phyloP scores from a whole-genome alignment of 352 stramenopile genomes.

The Globisporangium nagaii region DNA sequence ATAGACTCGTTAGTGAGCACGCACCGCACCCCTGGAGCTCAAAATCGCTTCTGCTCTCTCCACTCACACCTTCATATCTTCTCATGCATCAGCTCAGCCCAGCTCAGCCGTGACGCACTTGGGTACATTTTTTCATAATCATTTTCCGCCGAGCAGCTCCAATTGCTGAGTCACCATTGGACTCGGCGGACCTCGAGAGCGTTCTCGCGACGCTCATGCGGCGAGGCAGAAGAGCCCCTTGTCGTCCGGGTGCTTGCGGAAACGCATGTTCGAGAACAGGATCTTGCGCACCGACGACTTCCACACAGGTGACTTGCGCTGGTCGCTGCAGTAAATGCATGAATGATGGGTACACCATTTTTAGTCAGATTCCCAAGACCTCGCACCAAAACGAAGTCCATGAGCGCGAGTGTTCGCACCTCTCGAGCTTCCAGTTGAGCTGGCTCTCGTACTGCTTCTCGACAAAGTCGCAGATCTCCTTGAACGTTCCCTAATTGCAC shows the following conservation, averaged over 20 bases:
- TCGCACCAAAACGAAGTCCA: too few species aligned
- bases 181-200: too few species aligned
- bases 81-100: too few species aligned
- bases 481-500: conserved; percentile 63
- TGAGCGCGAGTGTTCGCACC: too few species aligned
- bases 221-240: conserved; percentile 76
- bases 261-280: conserved; percentile 83
- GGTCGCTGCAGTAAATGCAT: conserved; percentile 33
- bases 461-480: conserved; percentile 88
- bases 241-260: conserved; percentile 65
- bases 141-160: background rate
- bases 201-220: conserved; percentile 21
- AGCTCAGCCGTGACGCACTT: background rate
- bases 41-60: too few species aligned
- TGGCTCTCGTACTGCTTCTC: conserved; percentile 81
- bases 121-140: background rate
- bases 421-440: conserved; percentile 89
- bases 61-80: too few species aligned
- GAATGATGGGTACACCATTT: background rate
- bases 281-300: conserved; percentile 89
- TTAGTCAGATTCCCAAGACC: background rate
- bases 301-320: conserved; percentile 85
- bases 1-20: too few species aligned
- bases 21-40: too few species aligned
- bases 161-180: too few species aligned